Evolutionary conservation across 257 asterid species (phyloP).

Genomic region (Ligustrum vulgare): DNA sequence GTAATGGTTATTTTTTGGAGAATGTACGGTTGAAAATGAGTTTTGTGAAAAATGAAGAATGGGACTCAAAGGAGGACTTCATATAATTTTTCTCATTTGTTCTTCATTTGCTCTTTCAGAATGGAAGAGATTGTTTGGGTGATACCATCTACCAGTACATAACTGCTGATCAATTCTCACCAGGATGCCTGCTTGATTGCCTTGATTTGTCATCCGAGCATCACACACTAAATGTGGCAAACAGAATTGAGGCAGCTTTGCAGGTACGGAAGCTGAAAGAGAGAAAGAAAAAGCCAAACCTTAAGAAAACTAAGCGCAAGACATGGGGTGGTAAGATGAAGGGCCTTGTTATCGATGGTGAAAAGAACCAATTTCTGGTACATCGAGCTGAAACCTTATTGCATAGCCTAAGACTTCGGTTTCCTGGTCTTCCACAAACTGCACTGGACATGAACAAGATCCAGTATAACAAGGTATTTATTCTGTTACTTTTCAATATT

Average conservation of each 20-base stretch:
- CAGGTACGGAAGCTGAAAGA: slow-evolving; percentile 84
- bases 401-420: slow-evolving; percentile 70
- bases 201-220: slow-evolving; percentile 91
- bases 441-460: slow-evolving; percentile 94
- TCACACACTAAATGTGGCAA: slow-evolving; percentile 77
- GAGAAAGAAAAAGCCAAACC: slow-evolving; percentile 54
- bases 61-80: not conserved
- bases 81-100: slow-evolving; percentile 4
- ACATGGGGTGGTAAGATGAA: slow-evolving; percentile 90
- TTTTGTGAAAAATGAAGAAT: no score
- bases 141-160: slow-evolving; percentile 80
- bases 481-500: not conserved
- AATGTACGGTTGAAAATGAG: no score
- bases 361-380: slow-evolving; percentile 58
- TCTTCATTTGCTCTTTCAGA: slow-evolving; percentile 49
- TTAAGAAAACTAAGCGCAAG: slow-evolving; percentile 53
- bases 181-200: slow-evolving; percentile 84
- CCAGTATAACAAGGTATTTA: slow-evolving; percentile 83
- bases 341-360: slow-evolving; percentile 73
- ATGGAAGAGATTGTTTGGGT: slow-evolving; percentile 81
- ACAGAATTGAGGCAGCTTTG: slow-evolving; percentile 87
- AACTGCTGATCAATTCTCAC: slow-evolving; percentile 85
- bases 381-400: slow-evolving; percentile 80
- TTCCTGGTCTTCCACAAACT: slow-evolving; percentile 97
- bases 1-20: no score